Evolutionary conservation across 2,329 filamentous ascomycete species (phyloP).

Genomic region (Calonectria henricotiae): DNA sequence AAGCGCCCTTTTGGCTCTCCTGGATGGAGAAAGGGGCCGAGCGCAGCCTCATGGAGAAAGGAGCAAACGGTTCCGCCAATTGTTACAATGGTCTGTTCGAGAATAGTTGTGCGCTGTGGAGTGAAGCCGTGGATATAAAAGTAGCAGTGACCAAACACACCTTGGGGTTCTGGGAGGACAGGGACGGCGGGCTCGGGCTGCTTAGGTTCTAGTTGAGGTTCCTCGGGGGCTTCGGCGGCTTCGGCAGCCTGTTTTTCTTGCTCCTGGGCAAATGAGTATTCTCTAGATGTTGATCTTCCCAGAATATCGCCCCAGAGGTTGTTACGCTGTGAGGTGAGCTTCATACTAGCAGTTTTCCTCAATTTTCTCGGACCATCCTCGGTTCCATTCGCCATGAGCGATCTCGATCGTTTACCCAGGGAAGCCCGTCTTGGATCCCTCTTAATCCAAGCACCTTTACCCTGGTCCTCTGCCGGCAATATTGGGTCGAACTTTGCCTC

Average conservation of each 20-base stretch:
- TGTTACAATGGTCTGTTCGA: conserved; percentile 66
- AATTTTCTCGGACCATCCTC: conserved; percentile 84
- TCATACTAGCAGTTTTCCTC: conserved; percentile 88
- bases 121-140: conserved; percentile 77
- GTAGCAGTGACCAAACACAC: conserved; percentile 70
- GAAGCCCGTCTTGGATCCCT: conserved; percentile 64
- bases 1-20: conserved; percentile 61
- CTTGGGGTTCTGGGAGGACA: conserved; percentile 46
- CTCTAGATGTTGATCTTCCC: conserved; percentile 61
- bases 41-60: conserved; percentile 62
- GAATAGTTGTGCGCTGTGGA: conserved; percentile 65
- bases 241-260: conserved; percentile 31
- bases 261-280: conserved; percentile 56
- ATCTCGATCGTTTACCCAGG: conserved; percentile 74
- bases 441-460: conserved; percentile 81
- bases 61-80: conserved; percentile 65
- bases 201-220: conserved; percentile 25
- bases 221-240: conserved; percentile 28
- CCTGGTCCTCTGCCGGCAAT: conserved; percentile 80
- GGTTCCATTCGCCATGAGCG: conserved; percentile 61
- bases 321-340: conserved; percentile 84
- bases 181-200: conserved; percentile 35
- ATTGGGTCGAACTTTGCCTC: conserved; percentile 88
- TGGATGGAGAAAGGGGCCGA: conserved; percentile 49
- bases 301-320: conserved; percentile 94